Base-by-base conservation (phyloP, 225 moss, liverwort and hornwort genomes). In the Takakia lepidozioides region DNA sequence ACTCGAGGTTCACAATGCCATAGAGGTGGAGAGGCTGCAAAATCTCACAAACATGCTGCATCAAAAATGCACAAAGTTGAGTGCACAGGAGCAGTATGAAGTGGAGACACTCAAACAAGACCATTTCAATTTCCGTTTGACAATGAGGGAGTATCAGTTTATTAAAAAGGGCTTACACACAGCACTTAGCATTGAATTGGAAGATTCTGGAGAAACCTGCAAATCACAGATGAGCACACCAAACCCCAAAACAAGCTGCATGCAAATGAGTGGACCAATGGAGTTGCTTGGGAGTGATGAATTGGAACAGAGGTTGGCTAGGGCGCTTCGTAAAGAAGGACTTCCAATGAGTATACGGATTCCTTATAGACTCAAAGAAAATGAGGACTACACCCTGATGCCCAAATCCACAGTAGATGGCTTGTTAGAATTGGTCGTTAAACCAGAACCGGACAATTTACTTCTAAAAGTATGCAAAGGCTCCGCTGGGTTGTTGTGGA, bases 1-100 rank as follows among this genome's bases (percentile, higher is more conserved):
- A 63, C 53, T 70, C 29, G 70, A 70, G 43, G 34, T 62, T 0
- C 59, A 70, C 2, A 75, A 66, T 4, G 58, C 62, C 37, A 47
- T 48, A 1, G 66, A 76, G 55, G 2, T 25, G 16, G 51, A 71
- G 46, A 76, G 56, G 40, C 4, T 76, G n/a, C 26, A 76, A 4
- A 48, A 19, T 10, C 44, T 70, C 15, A 38, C 47, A 10, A 5
- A 1, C 4, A 4, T 59, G 32, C 46, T 70, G 0, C 44, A 42
- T 0, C 29, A 13, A 0, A 48, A 48, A 32, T 23, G 43, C 25
- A 8, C 9, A 46, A 11, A 1, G 8, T 17, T 71, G 0, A 52
- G 62, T 16, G 0, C 0, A 0, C 3, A 46, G 10, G 69, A 75
- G 46, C 50, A 34, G 24, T 1, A 34, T 27, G 51, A 62, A 0